These are phyloP conservation scores for Fusarium decemcellulare DNA, from an alignment of 2,329 filamentous ascomycete genomes.

Conservation along the genomic window DNA sequence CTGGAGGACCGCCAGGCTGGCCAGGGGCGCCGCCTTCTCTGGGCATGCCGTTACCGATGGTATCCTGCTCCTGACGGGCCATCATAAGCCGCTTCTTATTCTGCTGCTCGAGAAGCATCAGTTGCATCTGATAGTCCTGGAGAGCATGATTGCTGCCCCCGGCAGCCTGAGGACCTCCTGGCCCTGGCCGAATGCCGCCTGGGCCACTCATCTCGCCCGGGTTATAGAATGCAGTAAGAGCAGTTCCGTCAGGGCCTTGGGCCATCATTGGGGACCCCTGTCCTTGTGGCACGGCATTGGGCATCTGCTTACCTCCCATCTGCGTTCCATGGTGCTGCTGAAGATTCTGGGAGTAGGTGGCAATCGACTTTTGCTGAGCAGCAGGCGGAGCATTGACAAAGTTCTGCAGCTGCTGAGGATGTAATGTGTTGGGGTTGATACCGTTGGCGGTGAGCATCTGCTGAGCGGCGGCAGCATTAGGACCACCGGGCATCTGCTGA, in stretches of 20 bases:
- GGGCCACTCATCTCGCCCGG: slow-evolving; percentile 70
- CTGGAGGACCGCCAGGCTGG: slow-evolving; percentile 66
- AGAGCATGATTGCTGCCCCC: slow-evolving; percentile 81
- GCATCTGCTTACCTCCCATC: slow-evolving; percentile 86
- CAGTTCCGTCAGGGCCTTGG: slow-evolving; percentile 76
- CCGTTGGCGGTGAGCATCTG: slow-evolving; percentile 77
- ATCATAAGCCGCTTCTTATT: slow-evolving; percentile 90
- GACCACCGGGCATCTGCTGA: slow-evolving; percentile 73
- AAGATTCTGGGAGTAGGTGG: slow-evolving; percentile 88
- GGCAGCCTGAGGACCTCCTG: slow-evolving; percentile 62
- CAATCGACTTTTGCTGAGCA: slow-evolving; percentile 86
- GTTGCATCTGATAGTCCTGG: slow-evolving; percentile 91
- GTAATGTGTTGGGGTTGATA: slow-evolving; percentile 82
- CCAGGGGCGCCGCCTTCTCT: slow-evolving; percentile 65
- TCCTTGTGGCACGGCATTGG: slow-evolving; percentile 78
- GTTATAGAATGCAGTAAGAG: slow-evolving; percentile 74
- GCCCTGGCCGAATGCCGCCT: slow-evolving; percentile 70
- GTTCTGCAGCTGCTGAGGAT: slow-evolving; percentile 80
- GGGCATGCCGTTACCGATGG: slow-evolving; percentile 61
- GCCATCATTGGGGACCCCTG: slow-evolving; percentile 89
- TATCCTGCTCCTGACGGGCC: slow-evolving; percentile 85
- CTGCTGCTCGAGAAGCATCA: slow-evolving; percentile 89
- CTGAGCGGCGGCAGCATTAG: slow-evolving; percentile 66
- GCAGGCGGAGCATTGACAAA: slow-evolving; percentile 69
- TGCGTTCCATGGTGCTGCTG: slow-evolving; percentile 85